A percentile compares a stretch with the other conserved stretches of the same genome.
These are phyloP conservation scores for Colletotrichum sp. DNA, from an alignment of 2,329 filamentous ascomycete genomes.

Conservation along the genomic window DNA sequence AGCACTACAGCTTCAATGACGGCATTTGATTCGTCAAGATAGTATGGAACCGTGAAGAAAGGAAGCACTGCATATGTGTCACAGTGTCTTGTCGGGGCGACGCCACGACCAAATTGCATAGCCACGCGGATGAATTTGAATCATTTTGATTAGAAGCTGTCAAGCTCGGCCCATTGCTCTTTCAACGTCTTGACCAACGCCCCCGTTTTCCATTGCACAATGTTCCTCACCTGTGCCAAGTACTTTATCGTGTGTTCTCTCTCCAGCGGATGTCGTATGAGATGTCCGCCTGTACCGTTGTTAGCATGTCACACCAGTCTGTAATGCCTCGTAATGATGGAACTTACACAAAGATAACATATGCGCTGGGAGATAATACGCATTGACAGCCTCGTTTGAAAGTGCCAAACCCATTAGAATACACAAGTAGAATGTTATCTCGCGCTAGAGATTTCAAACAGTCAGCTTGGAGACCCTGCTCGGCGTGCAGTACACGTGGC, in stretches of 20 bases:
- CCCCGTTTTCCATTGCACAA: constrained; percentile 15
- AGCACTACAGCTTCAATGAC: constrained; percentile 9
- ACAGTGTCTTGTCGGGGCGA: neutral
- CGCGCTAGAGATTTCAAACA: neutral
- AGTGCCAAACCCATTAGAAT: constrained; percentile 25
- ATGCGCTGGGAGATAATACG: constrained; percentile 25
- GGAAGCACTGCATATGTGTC: too few relatives aligned
- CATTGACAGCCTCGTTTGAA: constrained; percentile 24
- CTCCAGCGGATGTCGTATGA: constrained; percentile 1
- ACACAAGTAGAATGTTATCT: constrained; percentile 12
- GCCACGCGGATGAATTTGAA: neutral
- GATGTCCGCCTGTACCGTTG: neutral
- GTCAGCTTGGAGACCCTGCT: neutral
- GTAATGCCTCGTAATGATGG: neutral
- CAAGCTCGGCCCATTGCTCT: constrained; percentile 11
- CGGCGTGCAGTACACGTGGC: rapidly evolving
- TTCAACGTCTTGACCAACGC: constrained; percentile 21
- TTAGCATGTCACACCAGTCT: neutral
- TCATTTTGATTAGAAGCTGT: constrained; percentile 9
- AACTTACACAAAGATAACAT: constrained; percentile 26
- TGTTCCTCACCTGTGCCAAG: constrained; percentile 12
- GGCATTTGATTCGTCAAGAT: neutral
- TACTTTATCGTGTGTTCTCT: constrained; percentile 25
- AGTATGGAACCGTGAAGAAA: neutral
- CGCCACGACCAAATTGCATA: neutral